Percentiles rank a stretch among this genome's conserved stretches.
phyloP scores from a whole-genome alignment of 345 rosid genomes.

The Salix suchowensis region DNA sequence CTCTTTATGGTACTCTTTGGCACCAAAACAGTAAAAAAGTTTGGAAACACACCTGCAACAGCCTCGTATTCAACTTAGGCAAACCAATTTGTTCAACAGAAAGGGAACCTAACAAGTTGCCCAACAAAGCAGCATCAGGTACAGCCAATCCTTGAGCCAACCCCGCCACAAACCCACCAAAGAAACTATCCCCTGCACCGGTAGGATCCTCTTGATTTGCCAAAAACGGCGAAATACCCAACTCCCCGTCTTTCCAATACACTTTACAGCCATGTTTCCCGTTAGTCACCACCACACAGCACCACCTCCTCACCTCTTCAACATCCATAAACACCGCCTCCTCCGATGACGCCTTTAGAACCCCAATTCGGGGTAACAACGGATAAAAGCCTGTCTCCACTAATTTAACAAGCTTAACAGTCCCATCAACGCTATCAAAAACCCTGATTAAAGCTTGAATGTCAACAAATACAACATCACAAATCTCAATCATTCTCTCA shows the following conservation, averaged over 20 bases:
- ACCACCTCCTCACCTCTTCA: slow-evolving; percentile 63
- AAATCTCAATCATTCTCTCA: slow-evolving; percentile 67
- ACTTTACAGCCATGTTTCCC: slow-evolving; percentile 82
- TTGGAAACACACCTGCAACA: slow-evolving; percentile 59
- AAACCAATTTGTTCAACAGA: slow-evolving; percentile 90
- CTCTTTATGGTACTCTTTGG: too few species aligned
- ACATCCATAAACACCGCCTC: slow-evolving; percentile 81
- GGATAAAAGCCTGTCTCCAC: slow-evolving; percentile 60
- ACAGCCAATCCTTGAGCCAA: slow-evolving; percentile 70
- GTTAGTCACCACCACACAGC: slow-evolving; percentile 82
- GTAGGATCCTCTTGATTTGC: slow-evolving; percentile 91
- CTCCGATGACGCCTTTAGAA: slow-evolving; percentile 79
- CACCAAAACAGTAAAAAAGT: neutral
- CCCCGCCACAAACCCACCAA: slow-evolving; percentile 79
- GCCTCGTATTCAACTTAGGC: slow-evolving; percentile 54
- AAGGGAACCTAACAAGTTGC: slow-evolving; percentile 81
- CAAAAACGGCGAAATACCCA: slow-evolving; percentile 48
- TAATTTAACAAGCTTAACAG: slow-evolving; percentile 57
- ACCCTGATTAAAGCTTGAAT: slow-evolving; percentile 78
- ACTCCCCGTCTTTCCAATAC: slow-evolving; percentile 50
- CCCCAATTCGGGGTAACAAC: slow-evolving; percentile 53
- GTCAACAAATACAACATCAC: slow-evolving; percentile 68
- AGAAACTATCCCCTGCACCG: slow-evolving; percentile 92
- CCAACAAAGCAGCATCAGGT: slow-evolving; percentile 88
- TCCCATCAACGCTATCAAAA: slow-evolving; percentile 57